Conservation (phyloP, 352 stramenopile genomes). For the Phytophthora litchii region DNA sequence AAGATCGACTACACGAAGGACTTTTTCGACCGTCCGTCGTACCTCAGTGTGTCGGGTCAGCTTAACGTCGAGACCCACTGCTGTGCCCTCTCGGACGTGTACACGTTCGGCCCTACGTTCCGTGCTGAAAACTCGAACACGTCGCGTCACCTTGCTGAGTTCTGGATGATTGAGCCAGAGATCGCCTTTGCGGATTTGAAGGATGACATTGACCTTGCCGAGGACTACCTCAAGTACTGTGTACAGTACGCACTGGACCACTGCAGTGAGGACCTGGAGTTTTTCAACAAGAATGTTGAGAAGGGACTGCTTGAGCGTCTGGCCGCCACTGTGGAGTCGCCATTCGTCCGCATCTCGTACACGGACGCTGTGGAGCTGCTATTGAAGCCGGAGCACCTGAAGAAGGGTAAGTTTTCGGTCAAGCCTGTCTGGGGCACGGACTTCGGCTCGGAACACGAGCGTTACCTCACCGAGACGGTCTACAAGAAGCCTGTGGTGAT, state of each 20-base stretch:
- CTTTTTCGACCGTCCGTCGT: slow-evolving; percentile 90
- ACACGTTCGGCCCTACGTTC: slow-evolving; percentile 99
- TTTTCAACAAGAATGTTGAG: slow-evolving; percentile 95
- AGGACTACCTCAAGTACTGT: slow-evolving; percentile 97
- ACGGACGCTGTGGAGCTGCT: slow-evolving; percentile 95
- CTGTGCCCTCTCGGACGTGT: slow-evolving; percentile 89
- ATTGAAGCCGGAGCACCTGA: slow-evolving; percentile 78
- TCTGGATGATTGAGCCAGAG: slow-evolving; percentile 98
- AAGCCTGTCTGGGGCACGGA: slow-evolving; percentile 95
- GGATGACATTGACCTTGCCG: slow-evolving; percentile 95
- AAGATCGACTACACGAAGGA: slow-evolving; percentile 92
- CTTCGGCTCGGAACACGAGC: slow-evolving; percentile 97
- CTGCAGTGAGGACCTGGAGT: slow-evolving; percentile 92
- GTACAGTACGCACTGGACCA: slow-evolving; percentile 93
- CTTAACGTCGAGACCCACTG: slow-evolving; percentile 96
- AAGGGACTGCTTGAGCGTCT: slow-evolving; percentile 85
- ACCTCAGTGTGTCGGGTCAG: slow-evolving; percentile 96
- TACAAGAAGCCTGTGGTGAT: slow-evolving; percentile 95
- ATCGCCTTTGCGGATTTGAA: slow-evolving; percentile 90
- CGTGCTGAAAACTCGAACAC: slow-evolving; percentile 99
- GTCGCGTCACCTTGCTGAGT: slow-evolving; percentile 96
- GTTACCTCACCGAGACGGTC: slow-evolving; percentile 93
- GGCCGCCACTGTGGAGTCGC: slow-evolving; percentile 46
- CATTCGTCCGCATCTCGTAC: slow-evolving; percentile 92
- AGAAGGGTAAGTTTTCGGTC: slow-evolving; percentile 88